Percentiles rank a stretch among this genome's conserved stretches.
Conservation (phyloP, 208 protist species). For the Porcisia deanei region DNA sequence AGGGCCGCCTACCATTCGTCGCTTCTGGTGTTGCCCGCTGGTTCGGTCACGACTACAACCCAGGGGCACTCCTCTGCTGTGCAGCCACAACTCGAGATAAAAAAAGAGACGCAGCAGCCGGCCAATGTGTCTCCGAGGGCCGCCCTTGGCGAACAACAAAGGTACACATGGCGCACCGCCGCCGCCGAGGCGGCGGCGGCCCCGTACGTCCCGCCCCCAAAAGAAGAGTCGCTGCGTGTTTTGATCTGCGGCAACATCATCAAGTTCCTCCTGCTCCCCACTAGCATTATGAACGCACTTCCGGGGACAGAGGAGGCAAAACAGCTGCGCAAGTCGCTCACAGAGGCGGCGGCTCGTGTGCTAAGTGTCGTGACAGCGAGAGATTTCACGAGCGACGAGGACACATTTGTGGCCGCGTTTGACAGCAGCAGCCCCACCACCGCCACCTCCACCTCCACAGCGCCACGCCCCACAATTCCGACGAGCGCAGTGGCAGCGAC, state of each 20-base stretch:
- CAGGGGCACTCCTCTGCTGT: neutral
- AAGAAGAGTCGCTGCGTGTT: slow-evolving; percentile 74
- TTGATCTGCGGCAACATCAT: slow-evolving; percentile 73
- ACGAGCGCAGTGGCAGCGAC: neutral
- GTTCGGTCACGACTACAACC: neutral
- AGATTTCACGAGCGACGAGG: slow-evolving; percentile 29
- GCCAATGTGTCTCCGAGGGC: neutral
- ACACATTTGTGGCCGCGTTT: neutral
- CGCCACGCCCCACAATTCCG: neutral
- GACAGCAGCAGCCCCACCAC: neutral
- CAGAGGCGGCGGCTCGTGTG: slow-evolving; percentile 34
- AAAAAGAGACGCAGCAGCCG: slow-evolving; percentile 1
- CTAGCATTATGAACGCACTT: slow-evolving; percentile 61
- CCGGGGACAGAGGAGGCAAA: slow-evolving; percentile 25
- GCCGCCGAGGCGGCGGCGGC: neutral
- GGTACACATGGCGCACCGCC: neutral
- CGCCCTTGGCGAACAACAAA: slow-evolving; percentile 7
- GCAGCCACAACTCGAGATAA: neutral
- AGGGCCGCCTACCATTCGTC: slow-evolving; percentile 30
- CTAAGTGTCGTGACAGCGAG: slow-evolving; percentile 42
- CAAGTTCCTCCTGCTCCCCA: slow-evolving; percentile 78
- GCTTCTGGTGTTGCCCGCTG: slow-evolving; percentile 5
- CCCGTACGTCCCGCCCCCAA: slow-evolving; percentile 49
- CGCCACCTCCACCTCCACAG: neutral
- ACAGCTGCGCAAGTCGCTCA: slow-evolving; percentile 42